phyloP scores from a whole-genome alignment of 495 filamentous ascomycete genomes.

The Entonaema liquescens region DNA sequence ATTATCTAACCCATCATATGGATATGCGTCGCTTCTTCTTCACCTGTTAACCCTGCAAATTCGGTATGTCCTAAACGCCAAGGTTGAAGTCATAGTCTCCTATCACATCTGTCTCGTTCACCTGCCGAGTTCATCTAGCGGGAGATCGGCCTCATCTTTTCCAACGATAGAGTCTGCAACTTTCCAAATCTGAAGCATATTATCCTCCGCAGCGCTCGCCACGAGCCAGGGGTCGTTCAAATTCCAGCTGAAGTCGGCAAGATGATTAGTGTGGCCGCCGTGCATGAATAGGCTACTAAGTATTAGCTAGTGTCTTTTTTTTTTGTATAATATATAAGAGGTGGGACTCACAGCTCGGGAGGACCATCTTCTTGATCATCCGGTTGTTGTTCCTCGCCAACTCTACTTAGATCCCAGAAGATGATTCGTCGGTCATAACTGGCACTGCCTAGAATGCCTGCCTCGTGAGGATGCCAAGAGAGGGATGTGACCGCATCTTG shows the following conservation, averaged over 20 bases:
- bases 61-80: not conserved
- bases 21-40: not conserved
- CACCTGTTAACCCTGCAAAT: not conserved
- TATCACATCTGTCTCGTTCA: slow-evolving; percentile 23
- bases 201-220: slow-evolving; percentile 94
- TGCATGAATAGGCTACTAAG: slow-evolving; percentile 89
- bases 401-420: slow-evolving; percentile 93
- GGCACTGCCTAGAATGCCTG: slow-evolving; percentile 84
- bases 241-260: slow-evolving; percentile 98
- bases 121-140: slow-evolving; percentile 77
- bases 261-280: slow-evolving; percentile 94
- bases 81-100: not conserved
- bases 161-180: slow-evolving; percentile 90
- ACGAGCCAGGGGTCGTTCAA: slow-evolving; percentile 94
- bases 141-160: slow-evolving; percentile 79
- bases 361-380: slow-evolving; percentile 98
- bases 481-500: slow-evolving; percentile 88
- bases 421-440: slow-evolving; percentile 92
- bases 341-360: slow-evolving; percentile 92
- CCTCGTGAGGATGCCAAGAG: slow-evolving; percentile 91
- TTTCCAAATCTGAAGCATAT: slow-evolving; percentile 95
- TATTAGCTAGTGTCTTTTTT: slow-evolving; percentile 38
- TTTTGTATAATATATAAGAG: no score
- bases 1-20: not conserved
- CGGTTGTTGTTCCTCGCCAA: slow-evolving; percentile 92